Base-by-base conservation (phyloP, 2,329 filamentous ascomycete species). In the Penicillium sp. region DNA sequence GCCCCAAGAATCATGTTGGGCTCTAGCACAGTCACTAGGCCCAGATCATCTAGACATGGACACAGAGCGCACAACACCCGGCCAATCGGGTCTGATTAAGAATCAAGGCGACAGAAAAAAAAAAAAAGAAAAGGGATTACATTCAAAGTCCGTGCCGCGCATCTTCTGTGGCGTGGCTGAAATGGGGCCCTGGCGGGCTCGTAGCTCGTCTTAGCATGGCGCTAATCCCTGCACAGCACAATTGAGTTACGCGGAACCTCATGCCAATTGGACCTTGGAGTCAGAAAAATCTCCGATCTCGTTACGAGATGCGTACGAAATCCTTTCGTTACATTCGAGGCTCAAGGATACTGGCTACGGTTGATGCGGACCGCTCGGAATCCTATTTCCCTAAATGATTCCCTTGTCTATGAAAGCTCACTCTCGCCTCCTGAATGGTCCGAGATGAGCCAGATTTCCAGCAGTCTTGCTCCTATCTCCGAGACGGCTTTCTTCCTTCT, bases 81-180 rank as follows among this genome's bases (percentile, higher is more conserved):
- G 7, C 24, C 15, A 48, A 45, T 42, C 26, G 16, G 6, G n/a
- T 31, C 29, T 18, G 15, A 26, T 31, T 42, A 29, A 15, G n/a
- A 33, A 48, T 29, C 16, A 21, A 45, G 18, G 13, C 21, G 21
- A 24, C 26, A 21, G 18, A 21, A 12, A 36, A 18, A 34, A 18
- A 16, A 24, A n/a, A 10, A 34, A 18, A 16, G 16, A n/a, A 10
- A 28, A 13, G 23, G 31, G 16, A 29, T 44, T 39, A 21, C 23
- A 29, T 12, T 42, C 36, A 39, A 4, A 38, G 42, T 52, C 45
- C 21, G 44, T 50, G 48, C 33, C 45, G 45, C 15, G 42, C 26
- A 39, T 21, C 18, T 12, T 21, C 28, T 45, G 54, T 58, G 58
- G 58, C 58, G 54, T 52, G 45, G 58, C 58, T 61, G 58, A 59